Percentiles rank a stretch among this genome's conserved stretches.
Evolutionary conservation across 2,329 filamentous ascomycete genomes (phyloP).

Genomic region (Pseudogymnoascus sp.): DNA sequence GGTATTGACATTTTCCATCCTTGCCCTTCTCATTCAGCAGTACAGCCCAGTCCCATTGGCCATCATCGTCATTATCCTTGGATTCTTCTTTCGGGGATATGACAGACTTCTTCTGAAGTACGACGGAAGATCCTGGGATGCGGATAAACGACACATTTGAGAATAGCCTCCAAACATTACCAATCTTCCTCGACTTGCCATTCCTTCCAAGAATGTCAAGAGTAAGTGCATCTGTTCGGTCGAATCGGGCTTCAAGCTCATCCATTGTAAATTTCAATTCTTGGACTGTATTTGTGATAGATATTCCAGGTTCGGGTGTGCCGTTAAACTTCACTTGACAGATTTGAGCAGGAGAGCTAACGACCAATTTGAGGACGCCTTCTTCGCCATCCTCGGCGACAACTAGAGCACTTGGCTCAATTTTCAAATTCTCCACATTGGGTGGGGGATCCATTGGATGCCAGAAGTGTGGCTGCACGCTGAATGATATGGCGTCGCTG

Average conservation of each 20-base stretch:
- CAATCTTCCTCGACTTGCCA: slow-evolving; percentile 29
- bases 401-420: slow-evolving; percentile 11
- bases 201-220: slow-evolving; percentile 34
- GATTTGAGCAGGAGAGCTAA: slow-evolving; percentile 23
- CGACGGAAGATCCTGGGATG: slow-evolving; percentile 32
- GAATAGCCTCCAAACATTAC: slow-evolving; percentile 30
- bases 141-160: slow-evolving; percentile 26
- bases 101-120: slow-evolving; percentile 29
- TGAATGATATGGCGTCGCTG: slow-evolving; percentile 58
- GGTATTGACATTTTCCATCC: slow-evolving; percentile 15
- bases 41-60: slow-evolving; percentile 26
- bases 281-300: slow-evolving; percentile 15
- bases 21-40: slow-evolving; percentile 20
- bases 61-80: neutral
- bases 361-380: slow-evolving; percentile 17
- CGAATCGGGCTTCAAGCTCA: slow-evolving; percentile 28
- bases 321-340: slow-evolving; percentile 25
- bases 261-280: slow-evolving; percentile 20
- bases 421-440: slow-evolving; percentile 18
- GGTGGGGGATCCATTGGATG: slow-evolving; percentile 49
- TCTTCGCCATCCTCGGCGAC: slow-evolving; percentile 20
- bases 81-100: neutral
- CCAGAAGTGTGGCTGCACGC: slow-evolving; percentile 59
- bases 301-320: slow-evolving; percentile 16
- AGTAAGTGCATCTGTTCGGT: slow-evolving; percentile 23